Evolutionary conservation across 495 filamentous ascomycete species (phyloP).

Genomic region (Xylaria flabelliformis): DNA sequence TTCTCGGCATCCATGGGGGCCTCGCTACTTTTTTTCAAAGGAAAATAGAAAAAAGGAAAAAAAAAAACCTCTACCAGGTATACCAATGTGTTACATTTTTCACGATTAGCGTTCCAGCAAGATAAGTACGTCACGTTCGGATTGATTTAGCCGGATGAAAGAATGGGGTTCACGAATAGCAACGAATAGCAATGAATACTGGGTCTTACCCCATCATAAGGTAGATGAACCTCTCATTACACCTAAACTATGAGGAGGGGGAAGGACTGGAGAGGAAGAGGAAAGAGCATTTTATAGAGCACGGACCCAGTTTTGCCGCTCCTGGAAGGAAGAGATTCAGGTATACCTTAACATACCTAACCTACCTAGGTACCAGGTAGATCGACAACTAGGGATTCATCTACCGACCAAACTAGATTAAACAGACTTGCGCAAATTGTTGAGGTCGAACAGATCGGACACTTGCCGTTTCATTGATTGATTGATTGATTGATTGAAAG

Average conservation of each 20-base stretch:
- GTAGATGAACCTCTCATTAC: neutral
- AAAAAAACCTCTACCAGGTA: no score
- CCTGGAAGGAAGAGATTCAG: neutral
- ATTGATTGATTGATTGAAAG: neutral
- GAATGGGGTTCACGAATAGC: neutral
- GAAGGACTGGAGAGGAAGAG: neutral
- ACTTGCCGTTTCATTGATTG: neutral
- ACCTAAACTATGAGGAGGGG: neutral
- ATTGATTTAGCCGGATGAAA: constrained; percentile 3
- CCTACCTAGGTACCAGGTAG: no score
- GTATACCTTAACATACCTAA: neutral
- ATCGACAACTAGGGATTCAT: neutral
- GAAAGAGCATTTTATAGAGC: neutral
- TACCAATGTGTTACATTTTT: neutral
- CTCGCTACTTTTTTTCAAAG: neutral
- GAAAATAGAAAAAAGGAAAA: no score
- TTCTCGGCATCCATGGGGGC: neutral
- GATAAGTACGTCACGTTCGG: neutral
- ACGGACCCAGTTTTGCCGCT: neutral
- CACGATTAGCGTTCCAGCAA: neutral
- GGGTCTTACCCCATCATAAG: constrained; percentile 1
- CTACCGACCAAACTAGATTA: neutral
- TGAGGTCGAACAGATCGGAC: neutral
- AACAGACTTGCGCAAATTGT: neutral
- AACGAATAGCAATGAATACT: neutral